These are phyloP conservation scores for Plasmodium gonderi DNA, from an alignment of 169 alveolate genomes.

Conservation along the genomic window DNA sequence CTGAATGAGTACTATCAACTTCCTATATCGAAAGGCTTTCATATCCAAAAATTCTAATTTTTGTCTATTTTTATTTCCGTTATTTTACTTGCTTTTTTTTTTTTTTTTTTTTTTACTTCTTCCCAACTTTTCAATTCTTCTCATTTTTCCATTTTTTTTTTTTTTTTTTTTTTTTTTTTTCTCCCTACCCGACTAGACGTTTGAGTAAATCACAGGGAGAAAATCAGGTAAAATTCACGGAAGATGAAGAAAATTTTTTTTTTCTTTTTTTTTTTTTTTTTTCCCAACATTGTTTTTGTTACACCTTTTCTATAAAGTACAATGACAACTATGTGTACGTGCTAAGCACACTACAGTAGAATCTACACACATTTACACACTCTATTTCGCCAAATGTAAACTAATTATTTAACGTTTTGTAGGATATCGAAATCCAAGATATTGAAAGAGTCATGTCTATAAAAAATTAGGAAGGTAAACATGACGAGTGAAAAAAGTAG, in stretches of 20 bases:
- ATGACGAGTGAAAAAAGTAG: not conserved
- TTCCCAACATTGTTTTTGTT: not conserved
- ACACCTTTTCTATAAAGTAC: no score
- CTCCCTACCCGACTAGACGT: not conserved
- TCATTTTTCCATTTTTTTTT: not conserved
- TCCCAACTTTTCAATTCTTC: not conserved
- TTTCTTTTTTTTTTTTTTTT: not conserved
- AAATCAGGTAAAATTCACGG: conserved; percentile 6
- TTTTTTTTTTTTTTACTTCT: not conserved
- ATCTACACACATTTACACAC: not conserved
- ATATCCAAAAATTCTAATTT: no score
- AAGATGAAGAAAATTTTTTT: not conserved
- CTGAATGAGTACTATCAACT: no score
- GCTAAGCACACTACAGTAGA: no score
- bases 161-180: not conserved
- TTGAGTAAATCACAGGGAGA: not conserved
- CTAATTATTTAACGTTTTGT: not conserved
- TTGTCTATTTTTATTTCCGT: no score
- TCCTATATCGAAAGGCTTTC: no score
- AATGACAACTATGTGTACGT: no score
- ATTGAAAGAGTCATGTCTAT: conserved; percentile 46
- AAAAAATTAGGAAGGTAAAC: conserved; percentile 16
- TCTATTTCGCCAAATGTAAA: not conserved
- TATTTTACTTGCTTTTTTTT: not conserved
- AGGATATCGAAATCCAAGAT: conserved; percentile 72